Conservation (phyloP, 2,329 filamentous ascomycete genomes). For the Penicillium sp. region DNA sequence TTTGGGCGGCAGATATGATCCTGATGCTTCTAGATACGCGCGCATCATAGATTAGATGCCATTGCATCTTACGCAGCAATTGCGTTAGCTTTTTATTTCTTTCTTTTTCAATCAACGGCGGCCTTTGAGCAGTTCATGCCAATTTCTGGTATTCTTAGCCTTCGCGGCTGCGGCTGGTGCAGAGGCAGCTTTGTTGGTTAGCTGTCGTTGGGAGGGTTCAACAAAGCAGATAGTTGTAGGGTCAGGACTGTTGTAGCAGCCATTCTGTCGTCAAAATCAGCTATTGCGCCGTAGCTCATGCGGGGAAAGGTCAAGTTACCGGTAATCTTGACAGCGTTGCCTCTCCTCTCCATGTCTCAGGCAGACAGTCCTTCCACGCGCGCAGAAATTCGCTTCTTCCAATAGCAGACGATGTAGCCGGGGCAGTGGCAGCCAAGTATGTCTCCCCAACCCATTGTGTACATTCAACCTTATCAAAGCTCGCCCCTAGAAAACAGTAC, state of each 20-base stretch:
- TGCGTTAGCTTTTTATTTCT: neutral
- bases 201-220: constrained; percentile 25
- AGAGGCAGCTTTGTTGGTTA: constrained; percentile 20
- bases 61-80: constrained; percentile 4
- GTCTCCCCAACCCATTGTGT: constrained; percentile 34
- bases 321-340: constrained; percentile 28
- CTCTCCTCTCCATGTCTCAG: constrained; percentile 36
- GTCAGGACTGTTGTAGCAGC: constrained; percentile 29
- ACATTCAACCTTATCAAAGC: constrained; percentile 30
- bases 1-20: constrained; percentile 13
- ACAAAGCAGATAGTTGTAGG: constrained; percentile 33
- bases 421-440: constrained; percentile 34
- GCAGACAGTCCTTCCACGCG: constrained; percentile 37
- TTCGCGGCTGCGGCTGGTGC: constrained; percentile 18
- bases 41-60: constrained; percentile 13
- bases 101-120: constrained; percentile 19
- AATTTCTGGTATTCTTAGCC: constrained; percentile 34
- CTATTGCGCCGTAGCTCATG: neutral
- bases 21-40: constrained; percentile 15
- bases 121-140: constrained; percentile 38
- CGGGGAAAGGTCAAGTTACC: constrained; percentile 13
- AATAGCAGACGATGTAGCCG: constrained; percentile 24
- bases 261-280: constrained; percentile 19
- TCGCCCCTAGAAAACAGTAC: constrained; percentile 28
- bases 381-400: constrained; percentile 30